Conservation (phyloP, 1,284 basidiomycete species). For the Psilocybe mexicana region DNA sequence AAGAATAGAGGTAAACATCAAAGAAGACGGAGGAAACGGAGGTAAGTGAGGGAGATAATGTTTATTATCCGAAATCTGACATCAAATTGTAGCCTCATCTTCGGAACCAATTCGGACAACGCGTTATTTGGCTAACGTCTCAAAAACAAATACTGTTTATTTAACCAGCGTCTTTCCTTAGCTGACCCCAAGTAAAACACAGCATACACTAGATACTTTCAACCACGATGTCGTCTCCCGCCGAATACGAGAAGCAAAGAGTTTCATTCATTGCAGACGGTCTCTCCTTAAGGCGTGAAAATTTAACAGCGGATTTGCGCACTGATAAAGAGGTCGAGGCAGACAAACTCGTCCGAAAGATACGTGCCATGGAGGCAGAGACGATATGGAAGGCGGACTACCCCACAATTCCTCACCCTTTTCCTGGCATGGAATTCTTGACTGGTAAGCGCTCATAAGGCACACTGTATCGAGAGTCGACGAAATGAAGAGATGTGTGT, state of each 20-base stretch:
- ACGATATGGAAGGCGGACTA: conserved; percentile 59
- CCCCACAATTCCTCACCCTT: conserved; percentile 56
- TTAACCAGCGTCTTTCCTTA: neutral
- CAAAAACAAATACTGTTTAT: neutral
- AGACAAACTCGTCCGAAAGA: conserved; percentile 52
- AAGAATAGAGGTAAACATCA: conserved; percentile 1
- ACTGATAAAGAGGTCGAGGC: conserved; percentile 49
- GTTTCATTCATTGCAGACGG: conserved; percentile 52
- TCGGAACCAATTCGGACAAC: neutral
- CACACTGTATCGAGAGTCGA: conserved; percentile 1
- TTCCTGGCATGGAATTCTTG: conserved; percentile 77
- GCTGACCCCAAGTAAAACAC: no score
- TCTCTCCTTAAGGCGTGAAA: conserved; percentile 40
- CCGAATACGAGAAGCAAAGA: conserved; percentile 43
- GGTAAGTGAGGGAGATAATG: neutral
- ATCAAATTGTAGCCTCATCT: neutral
- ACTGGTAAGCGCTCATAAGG: conserved; percentile 44
- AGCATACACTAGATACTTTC: neutral
- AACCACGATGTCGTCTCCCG: conserved; percentile 5
- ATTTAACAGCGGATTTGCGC: conserved; percentile 21
- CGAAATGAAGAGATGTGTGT: neutral
- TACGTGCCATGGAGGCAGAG: conserved; percentile 55
- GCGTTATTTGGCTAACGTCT: neutral
- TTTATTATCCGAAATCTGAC: neutral
- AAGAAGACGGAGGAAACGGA: conserved; percentile 4